phyloP scores from a whole-genome alignment of 305 asterid species.

The Fraxinus latifolia region DNA sequence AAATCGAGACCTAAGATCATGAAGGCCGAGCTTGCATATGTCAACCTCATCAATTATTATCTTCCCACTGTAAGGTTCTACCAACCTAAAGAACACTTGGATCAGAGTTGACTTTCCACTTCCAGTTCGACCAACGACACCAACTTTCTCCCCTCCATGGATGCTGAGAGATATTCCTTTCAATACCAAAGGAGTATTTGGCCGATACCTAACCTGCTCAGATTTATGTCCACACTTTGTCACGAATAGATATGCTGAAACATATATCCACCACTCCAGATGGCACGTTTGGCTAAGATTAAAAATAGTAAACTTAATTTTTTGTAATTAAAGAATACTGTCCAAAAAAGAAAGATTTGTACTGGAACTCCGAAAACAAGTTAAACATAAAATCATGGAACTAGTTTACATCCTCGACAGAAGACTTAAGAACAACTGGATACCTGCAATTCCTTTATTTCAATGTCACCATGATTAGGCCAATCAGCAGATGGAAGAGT shows the following conservation, averaged over 20 bases:
- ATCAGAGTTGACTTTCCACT: constrained; percentile 75
- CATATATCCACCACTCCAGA: neutral
- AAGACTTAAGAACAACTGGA: neutral
- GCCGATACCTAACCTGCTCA: constrained; percentile 65
- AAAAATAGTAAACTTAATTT: neutral
- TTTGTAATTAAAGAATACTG: neutral
- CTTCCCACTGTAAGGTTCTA: constrained; percentile 58
- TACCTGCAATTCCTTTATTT: constrained; percentile 60
- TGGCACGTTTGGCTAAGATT: neutral
- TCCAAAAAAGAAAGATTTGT: neutral
- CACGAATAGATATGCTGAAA: neutral
- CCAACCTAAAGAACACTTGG: constrained; percentile 66
- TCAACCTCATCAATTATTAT: constrained; percentile 57
- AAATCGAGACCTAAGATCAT: constrained; percentile 62
- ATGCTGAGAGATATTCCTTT: constrained; percentile 60
- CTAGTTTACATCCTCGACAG: neutral
- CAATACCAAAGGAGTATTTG: constrained; percentile 58
- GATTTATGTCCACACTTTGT: neutral
- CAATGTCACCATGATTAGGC: constrained; percentile 56
- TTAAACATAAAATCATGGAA: neutral
- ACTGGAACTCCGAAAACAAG: neutral
- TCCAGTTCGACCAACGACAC: constrained; percentile 76
- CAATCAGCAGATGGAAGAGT: constrained; percentile 42
- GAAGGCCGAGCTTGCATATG: constrained; percentile 59
- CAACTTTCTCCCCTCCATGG: constrained; percentile 58